phyloP scores from a whole-genome alignment of 805 yeast genomes.

The Candida takata region DNA sequence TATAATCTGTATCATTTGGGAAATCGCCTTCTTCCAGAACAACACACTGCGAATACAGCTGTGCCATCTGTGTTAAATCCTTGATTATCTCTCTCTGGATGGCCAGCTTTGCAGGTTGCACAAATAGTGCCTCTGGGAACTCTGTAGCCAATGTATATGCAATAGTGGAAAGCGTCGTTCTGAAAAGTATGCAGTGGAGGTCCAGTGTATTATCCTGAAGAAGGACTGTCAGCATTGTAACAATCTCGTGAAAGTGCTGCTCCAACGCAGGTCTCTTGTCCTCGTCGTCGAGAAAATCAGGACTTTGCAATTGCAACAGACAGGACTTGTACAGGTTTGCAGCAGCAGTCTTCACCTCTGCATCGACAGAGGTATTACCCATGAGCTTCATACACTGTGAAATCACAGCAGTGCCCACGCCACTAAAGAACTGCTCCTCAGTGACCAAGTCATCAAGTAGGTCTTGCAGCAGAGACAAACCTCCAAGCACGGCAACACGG shows the following conservation, averaged over 20 bases:
- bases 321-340: conserved; percentile 48
- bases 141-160: conserved; percentile 16
- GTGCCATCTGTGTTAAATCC: conserved; percentile 12
- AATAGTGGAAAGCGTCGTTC: conserved; percentile 13
- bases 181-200: conserved; percentile 8
- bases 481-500: conserved; percentile 14
- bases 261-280: conserved; percentile 26
- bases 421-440: conserved; percentile 80
- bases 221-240: conserved; percentile 10
- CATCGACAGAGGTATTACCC: conserved; percentile 20
- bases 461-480: conserved; percentile 51
- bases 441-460: conserved; percentile 80
- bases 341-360: conserved; percentile 40
- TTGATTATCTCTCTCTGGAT: conserved; percentile 7
- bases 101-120: conserved; percentile 8
- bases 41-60: conserved; percentile 7
- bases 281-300: conserved; percentile 36
- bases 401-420: conserved; percentile 51
- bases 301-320: conserved; percentile 43
- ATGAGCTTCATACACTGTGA: conserved; percentile 41
- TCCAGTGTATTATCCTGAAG: conserved; percentile 8
- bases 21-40: conserved; percentile 9
- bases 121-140: conserved; percentile 20
- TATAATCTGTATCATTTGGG: conserved; percentile 14
- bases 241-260: conserved; percentile 17